Conservation (phyloP, 495 filamentous ascomycete species). For the Aspergillus coremiiformis region DNA sequence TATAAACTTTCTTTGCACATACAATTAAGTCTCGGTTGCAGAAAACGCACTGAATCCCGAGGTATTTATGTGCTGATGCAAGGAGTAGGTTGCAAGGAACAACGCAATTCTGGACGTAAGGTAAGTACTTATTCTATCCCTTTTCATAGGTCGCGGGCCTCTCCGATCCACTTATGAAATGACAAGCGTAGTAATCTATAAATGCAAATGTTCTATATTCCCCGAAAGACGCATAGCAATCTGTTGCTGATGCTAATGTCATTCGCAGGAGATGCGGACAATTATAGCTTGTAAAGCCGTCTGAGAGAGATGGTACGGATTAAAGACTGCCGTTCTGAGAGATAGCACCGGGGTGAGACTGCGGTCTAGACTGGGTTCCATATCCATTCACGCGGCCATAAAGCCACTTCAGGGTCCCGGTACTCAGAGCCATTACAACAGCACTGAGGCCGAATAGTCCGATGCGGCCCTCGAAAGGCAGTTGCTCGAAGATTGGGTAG, state of each 20-base stretch:
- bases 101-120: background rate
- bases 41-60: background rate
- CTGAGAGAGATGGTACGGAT: background rate
- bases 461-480: conserved; percentile 54
- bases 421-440: conserved; percentile 62
- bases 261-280: background rate
- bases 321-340: conserved; percentile 22
- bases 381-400: conserved; percentile 66
- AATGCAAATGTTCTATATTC: background rate
- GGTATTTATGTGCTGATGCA: background rate
- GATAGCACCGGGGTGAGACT: conserved; percentile 28
- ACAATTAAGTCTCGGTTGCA: background rate
- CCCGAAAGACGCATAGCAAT: background rate
- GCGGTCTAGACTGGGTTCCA: conserved; percentile 17
- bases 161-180: background rate
- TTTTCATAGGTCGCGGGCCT: background rate
- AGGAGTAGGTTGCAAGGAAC: background rate
- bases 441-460: conserved; percentile 65
- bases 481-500: conserved; percentile 70
- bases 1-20: background rate
- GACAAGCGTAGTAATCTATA: background rate
- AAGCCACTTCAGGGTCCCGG: conserved; percentile 55
- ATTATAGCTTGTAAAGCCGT: background rate
- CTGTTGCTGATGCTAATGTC: background rate
- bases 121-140: background rate